Percentiles rank a stretch among this genome's conserved stretches.
Conservation (phyloP, 768 basidiomycete genomes). For the Boletus rufocinnamomeus region DNA sequence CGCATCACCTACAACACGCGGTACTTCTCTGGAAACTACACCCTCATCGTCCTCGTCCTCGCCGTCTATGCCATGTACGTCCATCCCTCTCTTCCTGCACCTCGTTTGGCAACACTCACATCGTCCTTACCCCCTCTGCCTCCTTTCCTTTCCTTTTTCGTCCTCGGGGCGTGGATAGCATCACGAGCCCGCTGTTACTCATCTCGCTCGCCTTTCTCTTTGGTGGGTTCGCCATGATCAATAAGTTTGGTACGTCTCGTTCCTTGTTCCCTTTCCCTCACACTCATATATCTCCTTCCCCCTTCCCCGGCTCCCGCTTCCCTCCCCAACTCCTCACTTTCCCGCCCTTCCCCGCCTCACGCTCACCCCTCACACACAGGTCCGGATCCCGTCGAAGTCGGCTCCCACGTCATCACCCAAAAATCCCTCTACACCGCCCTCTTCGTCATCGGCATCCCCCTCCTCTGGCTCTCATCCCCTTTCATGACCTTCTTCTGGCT, state of each 20-base stretch:
- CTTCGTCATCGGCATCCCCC: constrained; percentile 89
- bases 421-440: constrained; percentile 85
- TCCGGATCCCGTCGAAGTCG: constrained; percentile 82
- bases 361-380: constrained; percentile 42
- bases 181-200: constrained; percentile 82
- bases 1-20: constrained; percentile 94
- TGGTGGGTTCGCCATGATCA: constrained; percentile 88
- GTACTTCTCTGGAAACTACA: constrained; percentile 91
- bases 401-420: constrained; percentile 81
- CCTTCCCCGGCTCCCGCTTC: neutral
- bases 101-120: neutral
- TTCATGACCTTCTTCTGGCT: constrained; percentile 92
- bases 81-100: neutral
- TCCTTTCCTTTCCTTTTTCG: neutral
- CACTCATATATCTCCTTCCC: too few species aligned
- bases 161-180: constrained; percentile 39
- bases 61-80: constrained; percentile 87
- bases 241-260: constrained; percentile 71
- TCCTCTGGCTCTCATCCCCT: constrained; percentile 79
- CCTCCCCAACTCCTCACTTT: neutral
- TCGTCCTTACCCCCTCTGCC: too few species aligned
- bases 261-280: neutral
- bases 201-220: constrained; percentile 85
- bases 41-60: constrained; percentile 70
- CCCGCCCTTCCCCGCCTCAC: neutral